phyloP scores from a whole-genome alignment of 768 basidiomycete species.

The Xerocomellus intermedius region DNA sequence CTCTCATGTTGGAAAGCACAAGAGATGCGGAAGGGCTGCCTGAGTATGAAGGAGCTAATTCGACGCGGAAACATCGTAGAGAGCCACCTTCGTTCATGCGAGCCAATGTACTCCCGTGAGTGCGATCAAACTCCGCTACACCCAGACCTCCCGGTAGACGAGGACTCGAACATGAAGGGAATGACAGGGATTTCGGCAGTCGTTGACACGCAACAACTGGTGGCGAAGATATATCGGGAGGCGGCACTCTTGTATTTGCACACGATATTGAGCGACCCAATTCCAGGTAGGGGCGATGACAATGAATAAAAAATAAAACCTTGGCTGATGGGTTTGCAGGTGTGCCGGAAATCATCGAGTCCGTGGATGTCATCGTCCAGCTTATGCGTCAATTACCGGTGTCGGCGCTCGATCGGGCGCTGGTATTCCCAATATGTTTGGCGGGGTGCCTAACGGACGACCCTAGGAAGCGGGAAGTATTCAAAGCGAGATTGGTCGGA shows the following conservation, averaged over 20 bases:
- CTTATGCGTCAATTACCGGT: constrained; percentile 52
- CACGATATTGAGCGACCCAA: constrained; percentile 64
- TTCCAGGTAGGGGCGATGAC: constrained; percentile 55
- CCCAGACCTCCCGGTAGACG: constrained; percentile 34
- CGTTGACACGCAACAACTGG: constrained; percentile 47
- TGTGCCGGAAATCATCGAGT: constrained; percentile 65
- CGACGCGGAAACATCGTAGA: constrained; percentile 72
- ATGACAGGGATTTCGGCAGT: constrained; percentile 29
- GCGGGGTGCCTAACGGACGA: constrained; percentile 75
- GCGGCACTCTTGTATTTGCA: constrained; percentile 66
- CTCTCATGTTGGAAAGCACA: constrained; percentile 73
- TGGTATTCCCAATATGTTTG: constrained; percentile 73
- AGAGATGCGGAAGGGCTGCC: constrained; percentile 59
- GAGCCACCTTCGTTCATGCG: constrained; percentile 51
- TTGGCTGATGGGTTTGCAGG: constrained; percentile 39
- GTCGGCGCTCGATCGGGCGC: constrained; percentile 60
- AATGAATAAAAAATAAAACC: neutral
- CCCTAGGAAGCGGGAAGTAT: constrained; percentile 51
- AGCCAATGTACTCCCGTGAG: constrained; percentile 30
- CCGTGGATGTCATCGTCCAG: constrained; percentile 54
- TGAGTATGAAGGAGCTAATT: constrained; percentile 75
- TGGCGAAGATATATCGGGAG: constrained; percentile 63
- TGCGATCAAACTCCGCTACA: constrained; percentile 40
- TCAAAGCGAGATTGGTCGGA: constrained; percentile 54
- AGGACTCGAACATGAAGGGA: constrained; percentile 22